Conservation (phyloP, 805 yeast species). For the Metschnikowia proteae region DNA sequence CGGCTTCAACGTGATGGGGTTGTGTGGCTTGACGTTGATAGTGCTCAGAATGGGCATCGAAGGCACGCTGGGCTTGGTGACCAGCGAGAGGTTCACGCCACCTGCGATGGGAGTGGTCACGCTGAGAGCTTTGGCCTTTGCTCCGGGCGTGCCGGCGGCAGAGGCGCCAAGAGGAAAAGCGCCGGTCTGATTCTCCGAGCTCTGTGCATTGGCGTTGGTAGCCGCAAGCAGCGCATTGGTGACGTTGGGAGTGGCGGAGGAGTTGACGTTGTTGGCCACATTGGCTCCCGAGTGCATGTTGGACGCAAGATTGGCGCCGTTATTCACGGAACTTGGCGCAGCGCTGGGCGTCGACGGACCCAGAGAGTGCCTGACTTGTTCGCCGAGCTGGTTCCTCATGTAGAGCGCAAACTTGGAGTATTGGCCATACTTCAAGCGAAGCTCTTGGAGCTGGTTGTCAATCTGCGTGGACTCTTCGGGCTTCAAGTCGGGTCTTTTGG, state of each 20-base stretch:
- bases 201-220: constrained; percentile 12
- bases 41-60: constrained; percentile 70
- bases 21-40: constrained; percentile 61
- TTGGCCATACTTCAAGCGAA: constrained; percentile 45
- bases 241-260: constrained; percentile 12
- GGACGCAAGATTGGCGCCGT: not conserved
- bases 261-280: constrained; percentile 8
- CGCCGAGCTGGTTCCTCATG: constrained; percentile 40
- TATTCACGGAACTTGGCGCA: constrained; percentile 7
- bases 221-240: constrained; percentile 26
- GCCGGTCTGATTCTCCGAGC: not conserved
- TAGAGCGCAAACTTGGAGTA: constrained; percentile 50
- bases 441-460: constrained; percentile 47
- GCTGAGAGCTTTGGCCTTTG: constrained; percentile 8
- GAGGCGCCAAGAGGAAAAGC: not conserved
- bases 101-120: constrained; percentile 15
- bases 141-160: constrained; percentile 7
- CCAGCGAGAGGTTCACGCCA: constrained; percentile 33
- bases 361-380: constrained; percentile 21
- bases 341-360: constrained; percentile 8
- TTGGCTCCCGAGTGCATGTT: not conserved
- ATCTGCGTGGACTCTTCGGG: constrained; percentile 44
- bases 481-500: constrained; percentile 41
- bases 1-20: constrained; percentile 61
- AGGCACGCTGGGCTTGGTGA: constrained; percentile 54